Base-by-base conservation (phyloP, 371 early-diverging fungal species). In the Syncephalastrum monosporum region DNA sequence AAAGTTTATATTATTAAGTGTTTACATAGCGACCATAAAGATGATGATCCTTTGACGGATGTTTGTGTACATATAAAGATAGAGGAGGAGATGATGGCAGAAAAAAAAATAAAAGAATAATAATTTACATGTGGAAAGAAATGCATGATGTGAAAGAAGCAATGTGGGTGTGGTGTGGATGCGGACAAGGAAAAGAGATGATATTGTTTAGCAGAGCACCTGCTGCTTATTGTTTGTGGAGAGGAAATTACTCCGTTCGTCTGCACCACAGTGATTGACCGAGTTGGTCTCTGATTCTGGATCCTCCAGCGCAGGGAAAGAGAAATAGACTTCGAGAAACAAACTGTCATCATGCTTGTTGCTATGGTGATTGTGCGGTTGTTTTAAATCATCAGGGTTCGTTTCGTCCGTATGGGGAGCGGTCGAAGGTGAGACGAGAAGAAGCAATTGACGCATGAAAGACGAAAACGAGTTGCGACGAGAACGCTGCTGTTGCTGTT, bases 261-360 rank as follows among this genome's bases (percentile, higher is more conserved):
- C 56, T 47, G 51, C 56, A 52, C 55, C 53, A 25, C 63, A 62
- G 24, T 25, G 46, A 42, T 29, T 41, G 33, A 47, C 19, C 16
- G 53, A 57, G 53, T 57, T 62, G 25, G 53, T 48, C 19, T 62
- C 63, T 16, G 63, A 17, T 17, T 62, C 63, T 19, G 53, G 53
- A 47, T 62, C 63, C 49, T 62, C 63, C 21, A 62, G 54, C 13
- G 63, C 63, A 8, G 63, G 63, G 41, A 62, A 62, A 29, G 63
- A 62, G 47, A 62, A 46, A 57, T 62, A 62, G 47, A 62, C 53
- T 23, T 62, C 63, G 42, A 57, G 38, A 54, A 62, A 62, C 19
- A 48, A 42, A 29, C 63, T 62, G 33, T 54, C 24, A 15, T 52
- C 27, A n/a, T 44, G 33, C 46, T 53, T 59, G 6, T 49, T 19